Base-by-base conservation (phyloP, 139 green algal genomes). In the Haematococcus sp. region DNA sequence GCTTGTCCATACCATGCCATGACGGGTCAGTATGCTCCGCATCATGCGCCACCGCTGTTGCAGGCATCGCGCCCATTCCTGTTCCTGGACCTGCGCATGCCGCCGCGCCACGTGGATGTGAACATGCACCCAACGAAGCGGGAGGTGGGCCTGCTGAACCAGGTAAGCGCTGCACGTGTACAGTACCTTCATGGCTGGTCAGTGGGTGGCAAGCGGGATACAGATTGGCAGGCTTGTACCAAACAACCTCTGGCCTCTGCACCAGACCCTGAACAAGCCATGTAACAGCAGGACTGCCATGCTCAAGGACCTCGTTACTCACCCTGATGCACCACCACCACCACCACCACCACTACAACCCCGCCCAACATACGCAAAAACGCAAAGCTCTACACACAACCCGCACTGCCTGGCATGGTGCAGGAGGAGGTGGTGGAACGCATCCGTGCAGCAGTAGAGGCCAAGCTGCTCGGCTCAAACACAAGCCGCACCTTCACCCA, bases 121-220 rank as follows among this genome's bases (percentile, higher is more conserved):
- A 99, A 99, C 79, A 78, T 98, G 75, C 93, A 97, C 78, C 93
- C 93, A n/a, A 97, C 93, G 55, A 97, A 99, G 85, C 78, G 81
- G n/a, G 92, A 98, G 74, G 94, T 98, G 0, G 86, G 84, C 32
- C 92, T 97, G 74, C 79, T 97, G 64, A 84, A 94, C 49, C 88
- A 97, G 81, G 91, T 84, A 61, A 11, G 40, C 11, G 40, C 40
- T 11, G 33, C n/a, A n/a, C n/a, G n/a, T 49, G 35, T 2, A 17
- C 9, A 1, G 35, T 43, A 4, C 54, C 11, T 61, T 11, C 54
- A 61, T 4, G 11, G 64, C 30, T 69, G 61, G 61, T 4, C 19
- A 22, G 30, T n/a, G 31, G 61, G 30, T 49, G 61, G 5, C 15
- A 4, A 15, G 59, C 17, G 59, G n/a, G n/a, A n/a, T n/a, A n/a